These are phyloP conservation scores for Starmerella sp. DNA, from an alignment of 805 yeast species.

Conservation along the genomic window DNA sequence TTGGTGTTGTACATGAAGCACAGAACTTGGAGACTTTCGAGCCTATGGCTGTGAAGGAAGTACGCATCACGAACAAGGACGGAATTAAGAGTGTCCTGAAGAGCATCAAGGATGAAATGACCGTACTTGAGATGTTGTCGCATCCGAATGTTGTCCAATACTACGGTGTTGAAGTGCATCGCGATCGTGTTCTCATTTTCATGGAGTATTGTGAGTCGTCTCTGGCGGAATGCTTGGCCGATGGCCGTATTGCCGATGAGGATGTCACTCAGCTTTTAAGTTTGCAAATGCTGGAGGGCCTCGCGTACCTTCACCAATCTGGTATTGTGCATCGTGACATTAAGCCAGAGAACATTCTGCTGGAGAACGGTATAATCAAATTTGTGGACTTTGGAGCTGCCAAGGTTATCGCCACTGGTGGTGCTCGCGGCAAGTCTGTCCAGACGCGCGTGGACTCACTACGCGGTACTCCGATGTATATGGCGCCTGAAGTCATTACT, in stretches of 20 bases:
- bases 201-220: constrained; percentile 99
- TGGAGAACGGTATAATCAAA: constrained; percentile 76
- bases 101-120: constrained; percentile 90
- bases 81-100: constrained; percentile 76
- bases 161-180: constrained; percentile 92
- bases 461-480: constrained; percentile 97
- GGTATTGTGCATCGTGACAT: constrained; percentile 96
- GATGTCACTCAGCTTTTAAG: constrained; percentile 82
- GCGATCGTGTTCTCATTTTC: constrained; percentile 87
- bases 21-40: constrained; percentile 90
- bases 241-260: constrained; percentile 92
- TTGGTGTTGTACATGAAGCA: constrained; percentile 89
- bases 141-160: constrained; percentile 96
- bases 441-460: constrained; percentile 28
- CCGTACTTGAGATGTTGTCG: constrained; percentile 83
- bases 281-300: constrained; percentile 84
- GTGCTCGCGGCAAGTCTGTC: constrained; percentile 27
- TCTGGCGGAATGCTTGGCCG: constrained; percentile 56
- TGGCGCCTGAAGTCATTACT: constrained; percentile 94
- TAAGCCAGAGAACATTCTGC: constrained; percentile 83
- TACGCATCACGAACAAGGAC: constrained; percentile 77
- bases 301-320: constrained; percentile 85
- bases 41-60: constrained; percentile 93
- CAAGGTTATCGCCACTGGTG: constrained; percentile 47
- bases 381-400: constrained; percentile 98